Evolutionary conservation across 2,329 filamentous ascomycete genomes (phyloP).

Genomic region (Teratosphaeria zuluensis): DNA sequence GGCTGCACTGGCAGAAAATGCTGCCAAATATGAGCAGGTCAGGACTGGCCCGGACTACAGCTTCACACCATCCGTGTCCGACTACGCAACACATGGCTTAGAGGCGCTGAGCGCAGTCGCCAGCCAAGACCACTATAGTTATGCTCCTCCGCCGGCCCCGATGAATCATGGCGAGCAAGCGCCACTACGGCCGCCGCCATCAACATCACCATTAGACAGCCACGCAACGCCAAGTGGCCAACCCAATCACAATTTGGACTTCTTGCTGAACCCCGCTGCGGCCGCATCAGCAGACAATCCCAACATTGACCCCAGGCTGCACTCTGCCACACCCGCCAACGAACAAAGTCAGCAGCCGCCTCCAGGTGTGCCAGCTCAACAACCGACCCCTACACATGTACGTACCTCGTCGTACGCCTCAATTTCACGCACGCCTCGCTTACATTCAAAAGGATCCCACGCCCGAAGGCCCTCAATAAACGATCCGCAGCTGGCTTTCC

Average conservation of each 20-base stretch:
- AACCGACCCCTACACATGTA: conserved; percentile 15
- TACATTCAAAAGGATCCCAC: conserved; percentile 19
- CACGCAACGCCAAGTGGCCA: conserved; percentile 19
- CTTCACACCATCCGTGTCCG: conserved; percentile 17
- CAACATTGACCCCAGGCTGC: conserved; percentile 23
- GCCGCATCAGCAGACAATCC: conserved; percentile 14
- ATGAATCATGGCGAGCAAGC: conserved; percentile 17
- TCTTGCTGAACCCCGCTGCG: conserved; percentile 43
- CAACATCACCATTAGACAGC: conserved; percentile 14
- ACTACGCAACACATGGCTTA: conserved; percentile 36
- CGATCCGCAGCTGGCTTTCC: conserved; percentile 38
- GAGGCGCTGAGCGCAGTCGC: conserved; percentile 47
- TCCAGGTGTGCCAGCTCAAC: neutral
- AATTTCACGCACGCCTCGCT: conserved; percentile 17
- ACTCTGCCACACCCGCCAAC: conserved; percentile 13
- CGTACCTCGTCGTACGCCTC: conserved; percentile 20
- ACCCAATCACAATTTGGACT: conserved; percentile 38
- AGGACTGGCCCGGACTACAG: conserved; percentile 4
- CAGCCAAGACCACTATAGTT: conserved; percentile 32
- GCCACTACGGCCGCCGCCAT: conserved; percentile 17
- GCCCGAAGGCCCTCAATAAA: conserved; percentile 16
- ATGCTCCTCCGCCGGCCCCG: conserved; percentile 19
- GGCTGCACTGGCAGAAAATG: conserved; percentile 6
- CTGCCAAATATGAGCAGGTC: conserved; percentile 1
- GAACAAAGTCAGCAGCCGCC: neutral